Conservation (phyloP, 2,329 filamentous ascomycete species). For the Xylariaceae sp. region DNA sequence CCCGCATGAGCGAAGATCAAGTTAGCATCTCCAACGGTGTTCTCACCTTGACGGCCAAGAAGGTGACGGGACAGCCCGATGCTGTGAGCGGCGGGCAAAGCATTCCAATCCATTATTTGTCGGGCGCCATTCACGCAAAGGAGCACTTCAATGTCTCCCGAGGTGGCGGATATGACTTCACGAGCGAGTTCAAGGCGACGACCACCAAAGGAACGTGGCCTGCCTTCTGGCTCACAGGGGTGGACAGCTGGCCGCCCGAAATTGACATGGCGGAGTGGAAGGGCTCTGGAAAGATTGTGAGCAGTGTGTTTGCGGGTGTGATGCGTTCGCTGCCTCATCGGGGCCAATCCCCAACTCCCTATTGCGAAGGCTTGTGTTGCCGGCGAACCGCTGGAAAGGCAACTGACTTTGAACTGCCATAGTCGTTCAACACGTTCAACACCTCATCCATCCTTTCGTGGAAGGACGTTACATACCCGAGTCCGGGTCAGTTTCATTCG, state of each 20-base stretch:
- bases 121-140: slow-evolving; percentile 41
- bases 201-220: slow-evolving; percentile 50
- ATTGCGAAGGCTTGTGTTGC: too few species aligned
- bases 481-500: slow-evolving; percentile 44
- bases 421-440: slow-evolving; percentile 49
- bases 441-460: slow-evolving; percentile 42
- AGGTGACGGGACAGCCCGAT: slow-evolving; percentile 39
- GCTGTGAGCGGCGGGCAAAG: slow-evolving; percentile 37
- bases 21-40: slow-evolving; percentile 40
- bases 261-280: slow-evolving; percentile 61
- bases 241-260: slow-evolving; percentile 54
- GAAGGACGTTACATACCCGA: slow-evolving; percentile 46
- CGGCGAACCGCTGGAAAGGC: background rate
- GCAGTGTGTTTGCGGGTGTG: background rate
- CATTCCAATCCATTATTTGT: slow-evolving; percentile 50
- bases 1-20: slow-evolving; percentile 49
- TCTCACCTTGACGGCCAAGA: slow-evolving; percentile 46
- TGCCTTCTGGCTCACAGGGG: slow-evolving; percentile 55
- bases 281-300: slow-evolving; percentile 47
- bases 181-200: slow-evolving; percentile 39
- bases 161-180: slow-evolving; percentile 41
- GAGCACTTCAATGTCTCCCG: slow-evolving; percentile 38
- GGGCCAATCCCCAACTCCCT: too few species aligned
- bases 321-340: background rate
- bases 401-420: background rate